Evolutionary conservation across 2,329 filamentous ascomycete species (phyloP).

Genomic region (Aspergillus unguis): DNA sequence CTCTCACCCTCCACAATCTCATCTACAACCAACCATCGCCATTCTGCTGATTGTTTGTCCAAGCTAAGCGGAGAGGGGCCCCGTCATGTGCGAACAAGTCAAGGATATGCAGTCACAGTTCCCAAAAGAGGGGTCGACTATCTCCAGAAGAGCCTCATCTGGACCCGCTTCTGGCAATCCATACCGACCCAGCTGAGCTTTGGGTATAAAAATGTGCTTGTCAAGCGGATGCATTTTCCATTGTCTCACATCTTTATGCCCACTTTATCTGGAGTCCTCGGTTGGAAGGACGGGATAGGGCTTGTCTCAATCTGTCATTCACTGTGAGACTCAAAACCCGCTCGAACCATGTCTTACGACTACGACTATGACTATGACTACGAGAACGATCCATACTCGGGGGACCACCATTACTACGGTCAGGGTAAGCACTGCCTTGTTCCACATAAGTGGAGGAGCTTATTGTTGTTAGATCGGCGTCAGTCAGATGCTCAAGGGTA

Average conservation of each 20-base stretch:
- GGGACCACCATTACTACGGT: background rate
- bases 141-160: conserved; percentile 9
- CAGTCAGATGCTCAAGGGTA: background rate
- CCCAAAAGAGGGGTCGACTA: conserved; percentile 3
- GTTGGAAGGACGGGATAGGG: background rate
- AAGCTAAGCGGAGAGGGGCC: background rate
- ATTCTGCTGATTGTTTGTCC: background rate
- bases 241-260: background rate
- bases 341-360: background rate
- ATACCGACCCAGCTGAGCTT: background rate
- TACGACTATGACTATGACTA: background rate
- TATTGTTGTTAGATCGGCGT: background rate
- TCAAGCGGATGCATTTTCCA: too few species aligned
- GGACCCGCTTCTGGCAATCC: background rate
- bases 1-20: conserved; percentile 6
- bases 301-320: background rate
- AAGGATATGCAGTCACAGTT: conserved; percentile 2
- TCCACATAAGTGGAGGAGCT: background rate
- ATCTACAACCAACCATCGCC: background rate
- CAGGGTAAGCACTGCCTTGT: background rate
- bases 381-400: background rate
- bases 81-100: conserved; percentile 10
- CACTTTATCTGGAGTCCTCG: background rate
- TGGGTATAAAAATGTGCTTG: too few species aligned
- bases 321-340: background rate